Percentiles rank a stretch among this genome's conserved stretches.
These are phyloP conservation scores for Trichoderma gracile DNA, from an alignment of 2,329 filamentous ascomycete species.

Conservation along the genomic window DNA sequence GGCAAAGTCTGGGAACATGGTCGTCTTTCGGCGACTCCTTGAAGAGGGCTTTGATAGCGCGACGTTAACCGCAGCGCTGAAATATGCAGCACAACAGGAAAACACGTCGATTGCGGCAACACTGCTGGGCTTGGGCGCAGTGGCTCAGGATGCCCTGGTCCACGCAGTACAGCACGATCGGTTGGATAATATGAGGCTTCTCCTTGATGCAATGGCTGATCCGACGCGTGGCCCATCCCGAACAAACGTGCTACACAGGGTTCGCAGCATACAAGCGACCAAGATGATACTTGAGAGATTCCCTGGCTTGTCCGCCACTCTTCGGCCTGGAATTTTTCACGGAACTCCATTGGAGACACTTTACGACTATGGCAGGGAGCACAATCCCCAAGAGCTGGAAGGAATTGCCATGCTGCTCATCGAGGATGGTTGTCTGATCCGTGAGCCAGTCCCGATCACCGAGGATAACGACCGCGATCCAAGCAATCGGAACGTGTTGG, in stretches of 20 bases:
- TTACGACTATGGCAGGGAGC: neutral
- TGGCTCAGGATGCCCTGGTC: neutral
- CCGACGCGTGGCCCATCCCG: neutral
- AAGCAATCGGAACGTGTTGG: neutral
- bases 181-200: neutral
- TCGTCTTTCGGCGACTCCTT: neutral
- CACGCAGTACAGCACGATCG: neutral
- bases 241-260: neutral
- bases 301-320: neutral
- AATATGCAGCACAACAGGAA: neutral
- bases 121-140: neutral
- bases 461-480: neutral
- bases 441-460: neutral
- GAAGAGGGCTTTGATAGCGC: conserved; percentile 1
- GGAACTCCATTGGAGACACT: neutral
- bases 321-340: neutral
- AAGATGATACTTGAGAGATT: neutral
- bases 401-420: neutral
- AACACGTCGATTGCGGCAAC: neutral
- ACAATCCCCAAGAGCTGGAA: neutral
- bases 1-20: neutral
- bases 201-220: neutral
- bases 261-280: neutral
- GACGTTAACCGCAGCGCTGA: neutral
- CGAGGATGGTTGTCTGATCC: neutral